Base-by-base conservation (phyloP, 2,329 filamentous ascomycete species). In the Ophiocordyceps australis region DNA sequence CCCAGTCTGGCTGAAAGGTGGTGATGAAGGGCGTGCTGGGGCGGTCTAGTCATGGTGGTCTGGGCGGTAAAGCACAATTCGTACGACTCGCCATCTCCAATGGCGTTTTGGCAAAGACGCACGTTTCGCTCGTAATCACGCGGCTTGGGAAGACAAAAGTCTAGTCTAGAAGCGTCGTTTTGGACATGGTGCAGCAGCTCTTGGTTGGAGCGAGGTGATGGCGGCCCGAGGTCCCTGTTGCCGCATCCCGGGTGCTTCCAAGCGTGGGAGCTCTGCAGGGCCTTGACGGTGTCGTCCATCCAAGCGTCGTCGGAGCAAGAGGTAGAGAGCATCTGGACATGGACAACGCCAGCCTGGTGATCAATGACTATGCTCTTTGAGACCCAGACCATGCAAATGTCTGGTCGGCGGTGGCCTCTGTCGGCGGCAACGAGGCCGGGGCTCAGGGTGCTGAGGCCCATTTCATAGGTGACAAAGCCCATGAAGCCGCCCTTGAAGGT, bases 401-500 rank as follows among this genome's bases (percentile, higher is more conserved):
- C 82, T 0, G 80, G 74, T 9, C 65, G 55, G 20, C 47, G 38
- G 28, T 61, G 50, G 3, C 41, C 41, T 9, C 47, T 35, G 4
- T 38, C 26, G 2, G 30, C 32, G 0, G 43, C 29, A 0, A 49
- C 36, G 15, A 41, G 32, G 1, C 39, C 42, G 5, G 42, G 38
- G 20, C 43, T 48, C 5, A 52, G 32, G 0, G 43, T 43, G 16
- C 45, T 38, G 2, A 91, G 54, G 0, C 81, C 80, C 43, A 83
- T 69, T 46, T 93, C 83, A 32, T 93, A 92, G 0, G 79, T 82
- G 26, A 82, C 64, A 39, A 76, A 91, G 0, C 83, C 83, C 51
- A 92, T 69, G 31, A 92, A 73, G 0, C 83, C 83, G 26, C 81
- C 83, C 49, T 79, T 70, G 43, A 92, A 93, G 0, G 78, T 65